Evolutionary conservation across 2,329 filamentous ascomycete species (phyloP).

Genomic region (Xylariales sp.): DNA sequence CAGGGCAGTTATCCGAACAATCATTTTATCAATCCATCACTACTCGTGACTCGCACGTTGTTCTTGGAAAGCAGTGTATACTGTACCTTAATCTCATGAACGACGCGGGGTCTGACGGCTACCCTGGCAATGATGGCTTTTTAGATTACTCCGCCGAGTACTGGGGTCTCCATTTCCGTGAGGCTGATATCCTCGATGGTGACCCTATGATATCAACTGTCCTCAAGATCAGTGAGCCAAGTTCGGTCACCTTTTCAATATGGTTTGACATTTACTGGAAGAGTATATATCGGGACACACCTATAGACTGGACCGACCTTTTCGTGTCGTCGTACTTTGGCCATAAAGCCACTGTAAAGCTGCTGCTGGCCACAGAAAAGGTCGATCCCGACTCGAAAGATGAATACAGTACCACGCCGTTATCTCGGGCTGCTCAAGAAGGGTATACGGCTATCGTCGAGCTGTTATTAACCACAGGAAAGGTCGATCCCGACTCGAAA

Average conservation of each 20-base stretch:
- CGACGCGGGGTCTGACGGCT: neutral
- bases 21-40: neutral
- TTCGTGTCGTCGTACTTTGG: neutral
- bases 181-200: neutral
- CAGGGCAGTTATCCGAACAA: neutral
- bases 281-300: accelerated
- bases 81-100: neutral
- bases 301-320: neutral
- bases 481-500: neutral
- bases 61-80: slow-evolving; percentile 1
- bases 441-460: neutral
- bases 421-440: neutral
- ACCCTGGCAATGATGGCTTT: neutral
- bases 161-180: neutral
- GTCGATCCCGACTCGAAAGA: neutral
- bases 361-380: neutral
- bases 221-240: neutral
- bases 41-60: neutral
- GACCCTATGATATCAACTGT: neutral
- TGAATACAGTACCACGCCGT: neutral
- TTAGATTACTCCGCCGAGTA: neutral
- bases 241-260: neutral
- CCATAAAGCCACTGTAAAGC: neutral
- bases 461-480: neutral
- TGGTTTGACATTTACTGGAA: neutral